Base-by-base conservation (phyloP, 75 land plant species). In the Picea sitchensis region DNA sequence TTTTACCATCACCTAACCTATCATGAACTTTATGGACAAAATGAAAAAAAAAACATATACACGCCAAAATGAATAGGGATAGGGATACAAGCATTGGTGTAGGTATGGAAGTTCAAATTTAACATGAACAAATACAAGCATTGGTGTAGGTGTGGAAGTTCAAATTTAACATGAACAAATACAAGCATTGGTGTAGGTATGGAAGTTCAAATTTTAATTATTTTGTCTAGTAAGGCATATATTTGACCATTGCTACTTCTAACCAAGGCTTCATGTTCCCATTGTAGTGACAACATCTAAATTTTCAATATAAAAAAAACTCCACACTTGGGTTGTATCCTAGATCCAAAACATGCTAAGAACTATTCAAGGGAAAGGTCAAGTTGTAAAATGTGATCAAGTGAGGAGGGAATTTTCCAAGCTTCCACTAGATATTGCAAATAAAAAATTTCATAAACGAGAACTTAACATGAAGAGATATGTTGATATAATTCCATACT, bases 241-340 rank as follows among this genome's bases (percentile, higher is more conserved):
- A 95, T 80, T 83, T 90, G 13, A 87, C 76, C 82, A 95, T 88
- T 12, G 91, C 90, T 38, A 94, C 64, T 67, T 94, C 96, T 73
- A 94, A 71, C 96, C 96, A 92, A 17, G 94, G 94, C 62, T 92
- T 94, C 93, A 95, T 88, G 81, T 95, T 95, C 34, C 98, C 98
- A 76, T 95, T 95, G 62, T 95, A 92, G 75, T 95, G 98, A 31
- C 91, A 59, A 92, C 95, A 73, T 92, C 93, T 56, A 95, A 95
- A 64, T 82, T 79, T 56, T 90, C 90, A 54, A 92, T 92, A n/a
- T 90, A 26, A 90, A 18, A 84, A 71, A 30, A 64, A 67, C 72
- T 90, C 91, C 62, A 94, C 44, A 34, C 85, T 87, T 47, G 97
- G 93, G 75, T 90, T 90, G 79, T 94, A 92, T 59, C 95, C 97